phyloP scores from a whole-genome alignment of 208 protist species.

The Trypanosoma boissoni region DNA sequence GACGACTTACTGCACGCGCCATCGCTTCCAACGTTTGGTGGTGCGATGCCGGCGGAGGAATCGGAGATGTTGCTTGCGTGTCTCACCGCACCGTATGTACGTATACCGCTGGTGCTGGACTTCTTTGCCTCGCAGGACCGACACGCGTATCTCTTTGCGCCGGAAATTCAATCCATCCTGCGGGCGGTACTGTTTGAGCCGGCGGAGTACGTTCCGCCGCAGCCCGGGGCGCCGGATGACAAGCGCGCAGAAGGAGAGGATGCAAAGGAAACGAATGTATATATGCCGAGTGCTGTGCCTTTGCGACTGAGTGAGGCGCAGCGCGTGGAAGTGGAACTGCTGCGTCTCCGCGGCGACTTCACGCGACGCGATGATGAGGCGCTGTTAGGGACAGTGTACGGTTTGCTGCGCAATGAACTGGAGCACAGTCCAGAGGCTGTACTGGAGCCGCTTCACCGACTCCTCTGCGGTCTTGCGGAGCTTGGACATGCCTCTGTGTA shows the following conservation, averaged over 20 bases:
- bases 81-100: constrained; percentile 84
- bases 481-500: constrained; percentile 71
- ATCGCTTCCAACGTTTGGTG: constrained; percentile 68
- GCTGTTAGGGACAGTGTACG: constrained; percentile 73
- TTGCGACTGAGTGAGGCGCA: constrained; percentile 59
- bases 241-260: too few relatives aligned
- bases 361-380: constrained; percentile 33
- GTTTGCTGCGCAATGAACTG: constrained; percentile 88
- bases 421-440: constrained; percentile 47
- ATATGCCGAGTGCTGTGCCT: constrained; percentile 52
- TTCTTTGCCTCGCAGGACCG: constrained; percentile 89
- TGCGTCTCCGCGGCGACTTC: constrained; percentile 34
- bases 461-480: constrained; percentile 47
- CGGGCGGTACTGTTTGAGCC: constrained; percentile 92
- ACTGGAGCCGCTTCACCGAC: constrained; percentile 40
- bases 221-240: constrained; percentile 20
- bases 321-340: constrained; percentile 33
- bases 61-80: constrained; percentile 82
- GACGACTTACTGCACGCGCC: constrained; percentile 86
- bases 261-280: too few relatives aligned
- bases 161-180: constrained; percentile 65
- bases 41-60: constrained; percentile 63
- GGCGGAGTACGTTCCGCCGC: constrained; percentile 50
- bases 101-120: constrained; percentile 78
- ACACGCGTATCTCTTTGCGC: constrained; percentile 66